phyloP scores from a whole-genome alignment of 2,329 filamentous ascomycete species.

The Alternaria sp. region DNA sequence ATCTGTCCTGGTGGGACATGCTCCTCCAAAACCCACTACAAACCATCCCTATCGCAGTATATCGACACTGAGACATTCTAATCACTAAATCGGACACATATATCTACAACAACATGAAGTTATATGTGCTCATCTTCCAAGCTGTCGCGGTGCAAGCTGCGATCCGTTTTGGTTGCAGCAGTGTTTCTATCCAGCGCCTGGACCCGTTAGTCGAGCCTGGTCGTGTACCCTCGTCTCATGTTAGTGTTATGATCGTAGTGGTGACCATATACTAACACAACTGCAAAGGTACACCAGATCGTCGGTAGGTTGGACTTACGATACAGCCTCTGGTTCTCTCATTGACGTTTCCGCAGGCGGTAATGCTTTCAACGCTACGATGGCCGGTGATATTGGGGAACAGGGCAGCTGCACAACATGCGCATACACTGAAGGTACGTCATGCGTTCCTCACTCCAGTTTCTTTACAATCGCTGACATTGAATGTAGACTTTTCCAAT shows the following conservation, averaged over 20 bases:
- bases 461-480: not conserved
- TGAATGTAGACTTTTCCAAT: slow-evolving; percentile 17
- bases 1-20: not conserved
- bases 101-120: not conserved
- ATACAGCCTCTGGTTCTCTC: not conserved
- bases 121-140: slow-evolving; percentile 55
- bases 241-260: not conserved
- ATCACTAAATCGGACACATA: not conserved
- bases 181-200: slow-evolving; percentile 27
- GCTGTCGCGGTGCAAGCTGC: slow-evolving; percentile 15
- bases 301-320: slow-evolving; percentile 4
- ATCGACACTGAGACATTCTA: not conserved
- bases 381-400: slow-evolving; percentile 18
- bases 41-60: not conserved
- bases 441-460: not conserved
- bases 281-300: slow-evolving; percentile 19
- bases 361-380: slow-evolving; percentile 28
- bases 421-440: slow-evolving; percentile 32
- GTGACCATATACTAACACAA: not conserved
- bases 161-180: slow-evolving; percentile 30
- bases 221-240: slow-evolving; percentile 26
- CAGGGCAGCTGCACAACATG: slow-evolving; percentile 24
- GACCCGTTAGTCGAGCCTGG: slow-evolving; percentile 38
- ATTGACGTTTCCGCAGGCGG: slow-evolving; percentile 12
- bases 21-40: not conserved